Base-by-base conservation (phyloP, 23 red algal species). In the Chondrus crispus region DNA sequence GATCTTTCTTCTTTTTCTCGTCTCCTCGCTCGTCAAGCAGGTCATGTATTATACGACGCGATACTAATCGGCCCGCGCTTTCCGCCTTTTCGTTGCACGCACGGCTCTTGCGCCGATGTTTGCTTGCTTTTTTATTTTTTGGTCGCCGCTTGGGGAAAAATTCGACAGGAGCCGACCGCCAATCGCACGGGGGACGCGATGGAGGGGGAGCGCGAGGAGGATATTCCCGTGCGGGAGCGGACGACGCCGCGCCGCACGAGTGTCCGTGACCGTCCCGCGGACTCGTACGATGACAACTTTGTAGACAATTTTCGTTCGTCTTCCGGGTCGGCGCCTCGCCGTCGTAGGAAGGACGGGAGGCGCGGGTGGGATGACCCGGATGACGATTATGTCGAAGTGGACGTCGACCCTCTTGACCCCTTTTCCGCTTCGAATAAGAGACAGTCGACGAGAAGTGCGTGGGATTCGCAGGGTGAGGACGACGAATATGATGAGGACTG, bases 381-480 rank as follows among this genome's bases (percentile, higher is more conserved):
- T 24, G 1, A 84, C 3, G 89, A 92, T 40, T 92, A 74, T 68
- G 89, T 92, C 19, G 37, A 76, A 5, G 89, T 92, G 3, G 74
- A 92, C 37, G 89, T 83, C 20, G 89, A 92, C 60, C 89, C 89
- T 22, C 75, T 92, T 39, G 89, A 92, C 44, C 54, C 89, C 18
- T 92, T 84, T 68, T 92, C 89, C 40, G 87, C 87, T 37, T 90
- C 87, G 2, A 66, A 66, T 22, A 46, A 57, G 9, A 43, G 72
- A 35, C 20, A 32, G 11, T 12, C 44, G 37, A 29, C 35, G 33
- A 50, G 87, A 26, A 39, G 9, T 10, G 35, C 87, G 40, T 90
- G 71, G 71, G 60, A 66, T 66, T 40, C 26, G 26, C 37, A 64
- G 5, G 37, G 43, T 42, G 73, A 90, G 28, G 74, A 90, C 32